Percentiles rank a stretch among this genome's conserved stretches.
Conservation (phyloP, 495 filamentous ascomycete genomes). For the Choiromyces venosus region DNA sequence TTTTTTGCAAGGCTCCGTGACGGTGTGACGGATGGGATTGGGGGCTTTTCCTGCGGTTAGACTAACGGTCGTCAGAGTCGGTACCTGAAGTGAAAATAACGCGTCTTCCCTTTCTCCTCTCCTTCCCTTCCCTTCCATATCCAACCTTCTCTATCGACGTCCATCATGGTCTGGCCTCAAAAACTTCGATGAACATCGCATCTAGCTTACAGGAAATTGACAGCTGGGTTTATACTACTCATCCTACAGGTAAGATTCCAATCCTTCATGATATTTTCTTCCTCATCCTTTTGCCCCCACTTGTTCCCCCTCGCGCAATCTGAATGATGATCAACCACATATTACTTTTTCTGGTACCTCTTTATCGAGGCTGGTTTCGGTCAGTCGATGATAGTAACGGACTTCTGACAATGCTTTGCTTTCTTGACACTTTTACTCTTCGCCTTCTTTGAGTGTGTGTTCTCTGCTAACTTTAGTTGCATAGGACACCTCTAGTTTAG, state of each 20-base stretch:
- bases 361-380: conserved; percentile 53
- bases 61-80: too few relatives aligned
- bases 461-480: background rate
- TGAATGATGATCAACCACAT: conserved; percentile 50
- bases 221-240: background rate
- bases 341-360: conserved; percentile 59
- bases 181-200: background rate
- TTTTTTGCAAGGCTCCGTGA: background rate
- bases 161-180: background rate
- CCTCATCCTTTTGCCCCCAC: background rate
- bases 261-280: background rate
- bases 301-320: conserved; percentile 22
- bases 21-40: background rate
- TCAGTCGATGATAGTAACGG: conserved; percentile 55
- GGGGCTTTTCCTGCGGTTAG: background rate
- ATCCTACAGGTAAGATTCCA: background rate
- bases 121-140: background rate
- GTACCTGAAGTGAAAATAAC: background rate
- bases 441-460: background rate
- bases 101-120: too few relatives aligned
- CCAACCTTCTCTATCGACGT: background rate
- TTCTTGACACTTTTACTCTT: background rate
- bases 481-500: background rate
- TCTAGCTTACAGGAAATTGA: background rate
- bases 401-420: conserved; percentile 50